Percentiles rank a stretch among this genome's conserved stretches.
phyloP scores from a whole-genome alignment of 2,329 filamentous ascomycete genomes.

The Pseudocercospora musae region DNA sequence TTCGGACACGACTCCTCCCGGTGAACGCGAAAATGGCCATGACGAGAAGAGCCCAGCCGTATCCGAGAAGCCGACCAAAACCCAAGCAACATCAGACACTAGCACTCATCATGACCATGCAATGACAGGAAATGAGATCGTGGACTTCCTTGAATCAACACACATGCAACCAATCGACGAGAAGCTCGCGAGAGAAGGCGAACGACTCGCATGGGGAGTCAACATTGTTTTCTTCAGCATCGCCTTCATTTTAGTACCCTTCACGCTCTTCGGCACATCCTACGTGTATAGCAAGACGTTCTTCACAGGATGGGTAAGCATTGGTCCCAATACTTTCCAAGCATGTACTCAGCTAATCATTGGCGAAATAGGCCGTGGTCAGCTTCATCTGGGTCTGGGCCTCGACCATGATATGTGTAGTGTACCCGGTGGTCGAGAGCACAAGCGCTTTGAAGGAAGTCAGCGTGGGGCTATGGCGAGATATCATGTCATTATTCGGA shows the following conservation, averaged over 20 bases:
- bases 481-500: neutral
- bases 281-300: conserved; percentile 43
- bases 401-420: conserved; percentile 39
- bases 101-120: neutral
- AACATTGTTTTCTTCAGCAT: conserved; percentile 41
- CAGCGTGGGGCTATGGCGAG: neutral
- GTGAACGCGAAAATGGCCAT: conserved; percentile 5
- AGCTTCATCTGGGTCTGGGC: conserved; percentile 45
- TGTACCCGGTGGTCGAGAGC: conserved; percentile 34
- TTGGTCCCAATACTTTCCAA: neutral
- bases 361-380: conserved; percentile 28
- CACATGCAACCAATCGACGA: conserved; percentile 45
- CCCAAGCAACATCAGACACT: neutral
- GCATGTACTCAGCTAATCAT: neutral
- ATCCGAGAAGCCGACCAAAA: neutral
- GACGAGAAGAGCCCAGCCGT: neutral
- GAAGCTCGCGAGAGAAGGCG: conserved; percentile 36
- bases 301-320: conserved; percentile 41
- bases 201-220: conserved; percentile 39
- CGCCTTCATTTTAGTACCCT: conserved; percentile 37
- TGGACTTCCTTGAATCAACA: conserved; percentile 40
- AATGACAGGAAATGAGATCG: conserved; percentile 41
- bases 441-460: neutral
- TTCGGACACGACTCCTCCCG: neutral
- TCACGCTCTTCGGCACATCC: conserved; percentile 39